phyloP scores from a whole-genome alignment of 2,329 filamentous ascomycete species.

The Fusarium pseudograminearum region DNA sequence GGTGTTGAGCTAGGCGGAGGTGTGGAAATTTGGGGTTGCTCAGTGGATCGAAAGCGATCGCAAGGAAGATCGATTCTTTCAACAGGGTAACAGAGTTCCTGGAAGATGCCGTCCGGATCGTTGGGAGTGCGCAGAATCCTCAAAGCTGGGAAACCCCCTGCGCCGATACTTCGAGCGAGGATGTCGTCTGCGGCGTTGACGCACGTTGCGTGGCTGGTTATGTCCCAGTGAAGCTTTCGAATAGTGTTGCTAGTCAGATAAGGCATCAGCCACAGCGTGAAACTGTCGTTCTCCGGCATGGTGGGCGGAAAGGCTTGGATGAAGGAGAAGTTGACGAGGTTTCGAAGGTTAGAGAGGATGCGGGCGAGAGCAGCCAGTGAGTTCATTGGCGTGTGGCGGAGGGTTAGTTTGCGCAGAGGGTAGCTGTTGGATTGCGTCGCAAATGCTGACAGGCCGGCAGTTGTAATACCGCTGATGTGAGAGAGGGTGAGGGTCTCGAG shows the following conservation, averaged over 20 bases:
- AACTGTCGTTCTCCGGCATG: conserved; percentile 66
- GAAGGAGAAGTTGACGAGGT: conserved; percentile 63
- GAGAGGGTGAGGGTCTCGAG: conserved; percentile 68
- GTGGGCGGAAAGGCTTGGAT: conserved; percentile 67
- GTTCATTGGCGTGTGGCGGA: conserved; percentile 68
- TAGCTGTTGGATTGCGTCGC: conserved; percentile 62
- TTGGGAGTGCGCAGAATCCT: conserved; percentile 71
- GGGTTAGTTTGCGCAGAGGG: conserved; percentile 62
- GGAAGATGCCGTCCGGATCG: conserved; percentile 77
- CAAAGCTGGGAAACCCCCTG: conserved; percentile 72
- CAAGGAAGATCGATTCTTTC: conserved; percentile 64
- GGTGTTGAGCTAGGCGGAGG: conserved; percentile 36
- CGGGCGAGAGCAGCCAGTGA: conserved; percentile 69
- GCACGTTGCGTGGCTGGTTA: conserved; percentile 62
- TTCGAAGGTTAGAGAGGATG: conserved; percentile 67
- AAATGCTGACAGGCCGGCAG: conserved; percentile 67
- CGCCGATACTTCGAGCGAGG: conserved; percentile 71
- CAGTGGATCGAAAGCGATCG: conserved; percentile 58
- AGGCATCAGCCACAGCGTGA: conserved; percentile 70
- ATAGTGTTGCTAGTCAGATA: conserved; percentile 70
- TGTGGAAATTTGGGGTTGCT: conserved; percentile 30
- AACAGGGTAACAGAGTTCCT: conserved; percentile 74
- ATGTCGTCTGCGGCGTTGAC: conserved; percentile 68
- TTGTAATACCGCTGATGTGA: conserved; percentile 67
- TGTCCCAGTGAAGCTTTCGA: conserved; percentile 72